Conservation (phyloP, 202 grass and related monocot species). For the Setaria viridis region DNA sequence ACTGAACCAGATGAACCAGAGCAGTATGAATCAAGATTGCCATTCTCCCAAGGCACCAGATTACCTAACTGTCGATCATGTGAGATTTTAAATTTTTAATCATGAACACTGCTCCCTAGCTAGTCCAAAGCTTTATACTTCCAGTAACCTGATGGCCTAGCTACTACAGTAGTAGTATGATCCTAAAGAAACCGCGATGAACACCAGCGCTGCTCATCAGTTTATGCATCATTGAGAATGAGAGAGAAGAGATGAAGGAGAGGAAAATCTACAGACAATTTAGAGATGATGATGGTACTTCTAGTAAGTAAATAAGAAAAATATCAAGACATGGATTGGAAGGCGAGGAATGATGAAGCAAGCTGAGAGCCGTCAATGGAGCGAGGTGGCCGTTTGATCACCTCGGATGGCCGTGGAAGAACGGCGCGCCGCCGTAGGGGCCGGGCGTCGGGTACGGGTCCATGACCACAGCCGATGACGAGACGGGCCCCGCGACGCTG, state of each 20-base stretch:
- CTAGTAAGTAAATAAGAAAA: slow-evolving; percentile 13
- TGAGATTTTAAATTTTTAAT: slow-evolving; percentile 53
- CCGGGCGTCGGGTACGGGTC: slow-evolving; percentile 82
- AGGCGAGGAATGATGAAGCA: background rate
- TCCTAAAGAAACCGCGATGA: slow-evolving; percentile 32
- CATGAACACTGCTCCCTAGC: slow-evolving; percentile 42
- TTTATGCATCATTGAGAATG: slow-evolving; percentile 52
- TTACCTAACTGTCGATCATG: slow-evolving; percentile 44
- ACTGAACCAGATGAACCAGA: slow-evolving; percentile 13
- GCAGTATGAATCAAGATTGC: slow-evolving; percentile 31
- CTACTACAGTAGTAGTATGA: background rate
- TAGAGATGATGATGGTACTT: slow-evolving; percentile 6
- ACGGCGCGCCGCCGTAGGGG: slow-evolving; percentile 54
- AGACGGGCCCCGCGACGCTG: slow-evolving; percentile 39
- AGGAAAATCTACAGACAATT: slow-evolving; percentile 28
- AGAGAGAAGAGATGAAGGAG: background rate
- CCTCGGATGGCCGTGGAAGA: slow-evolving; percentile 78
- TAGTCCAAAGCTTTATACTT: slow-evolving; percentile 37
- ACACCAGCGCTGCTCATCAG: slow-evolving; percentile 39
- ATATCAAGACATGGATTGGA: slow-evolving; percentile 1
- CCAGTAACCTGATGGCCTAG: slow-evolving; percentile 20
- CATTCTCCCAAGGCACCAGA: slow-evolving; percentile 28
- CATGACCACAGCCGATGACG: slow-evolving; percentile 78
- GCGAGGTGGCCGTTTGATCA: slow-evolving; percentile 51
- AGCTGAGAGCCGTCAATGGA: background rate